Evolutionary conservation across 345 rosid species (phyloP).

Genomic region (Conringia planisiliqua): DNA sequence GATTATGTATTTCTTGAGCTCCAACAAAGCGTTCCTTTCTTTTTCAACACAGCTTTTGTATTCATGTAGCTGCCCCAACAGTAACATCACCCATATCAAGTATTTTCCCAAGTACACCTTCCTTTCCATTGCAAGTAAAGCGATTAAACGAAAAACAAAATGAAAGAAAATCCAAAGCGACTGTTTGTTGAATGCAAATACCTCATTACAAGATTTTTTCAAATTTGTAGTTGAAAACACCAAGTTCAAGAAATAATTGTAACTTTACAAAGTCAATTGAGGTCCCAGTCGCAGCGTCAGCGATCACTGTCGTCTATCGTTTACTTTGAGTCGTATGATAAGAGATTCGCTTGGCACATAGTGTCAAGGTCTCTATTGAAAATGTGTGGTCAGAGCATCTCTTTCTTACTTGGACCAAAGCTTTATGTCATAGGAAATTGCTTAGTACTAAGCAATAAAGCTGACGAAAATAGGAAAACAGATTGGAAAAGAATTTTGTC

Average conservation of each 20-base stretch:
- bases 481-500: not conserved
- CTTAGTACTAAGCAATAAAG: not conserved
- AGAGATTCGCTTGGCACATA: not conserved
- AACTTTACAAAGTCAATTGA: not conserved
- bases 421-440: not conserved
- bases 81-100: not conserved
- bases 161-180: not conserved
- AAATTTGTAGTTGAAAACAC: not conserved
- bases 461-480: not conserved
- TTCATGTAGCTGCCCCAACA: not conserved
- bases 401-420: not conserved
- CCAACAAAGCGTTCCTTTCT: not conserved
- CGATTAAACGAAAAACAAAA: not conserved
- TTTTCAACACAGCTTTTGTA: not conserved
- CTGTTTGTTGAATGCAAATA: not conserved
- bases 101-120: not conserved
- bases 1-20: not conserved
- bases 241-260: not conserved
- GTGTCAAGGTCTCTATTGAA: not conserved
- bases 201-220: not conserved
- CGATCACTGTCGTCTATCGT: not conserved
- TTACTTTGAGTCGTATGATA: not conserved
- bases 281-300: not conserved
- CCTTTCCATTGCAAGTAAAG: not conserved
- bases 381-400: not conserved